Evolutionary conservation across 805 yeast genomes (phyloP).

Genomic region (Saccharomycopsis javanensis): DNA sequence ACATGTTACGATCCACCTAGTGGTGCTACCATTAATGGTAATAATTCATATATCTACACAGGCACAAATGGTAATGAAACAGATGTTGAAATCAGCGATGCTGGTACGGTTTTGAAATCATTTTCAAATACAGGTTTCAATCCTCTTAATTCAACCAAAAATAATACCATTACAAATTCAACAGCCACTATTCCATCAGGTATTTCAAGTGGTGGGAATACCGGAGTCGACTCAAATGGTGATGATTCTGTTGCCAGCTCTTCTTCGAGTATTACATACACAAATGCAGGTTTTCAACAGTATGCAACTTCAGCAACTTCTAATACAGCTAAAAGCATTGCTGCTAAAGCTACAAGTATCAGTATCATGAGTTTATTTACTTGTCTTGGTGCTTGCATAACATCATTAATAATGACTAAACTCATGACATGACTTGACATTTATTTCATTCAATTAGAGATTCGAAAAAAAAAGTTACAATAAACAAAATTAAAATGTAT

Average conservation of each 20-base stretch:
- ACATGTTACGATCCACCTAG: constrained; percentile 68
- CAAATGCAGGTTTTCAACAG: constrained; percentile 12
- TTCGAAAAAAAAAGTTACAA: neutral
- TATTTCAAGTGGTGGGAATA: constrained; percentile 2
- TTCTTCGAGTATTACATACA: constrained; percentile 6
- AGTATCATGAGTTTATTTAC: neutral
- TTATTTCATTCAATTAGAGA: neutral
- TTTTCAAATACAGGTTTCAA: constrained; percentile 60
- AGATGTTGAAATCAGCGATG: constrained; percentile 51
- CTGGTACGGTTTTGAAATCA: constrained; percentile 48
- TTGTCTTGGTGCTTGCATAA: neutral
- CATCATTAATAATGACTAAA: neutral
- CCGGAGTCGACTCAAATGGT: constrained; percentile 2
- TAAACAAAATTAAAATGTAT: neutral
- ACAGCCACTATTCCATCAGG: constrained; percentile 3
- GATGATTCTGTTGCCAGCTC: neutral
- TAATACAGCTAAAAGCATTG: neutral
- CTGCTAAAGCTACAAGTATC: neutral
- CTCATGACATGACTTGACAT: neutral
- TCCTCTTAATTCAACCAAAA: constrained; percentile 27
- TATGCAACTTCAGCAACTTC: constrained; percentile 6
- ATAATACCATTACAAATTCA: neutral
- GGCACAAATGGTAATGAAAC: constrained; percentile 38
- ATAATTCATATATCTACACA: constrained; percentile 45
- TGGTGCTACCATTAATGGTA: constrained; percentile 36